phyloP scores from a whole-genome alignment of 2,329 filamentous ascomycete genomes.

The Fusarium ambrosium region DNA sequence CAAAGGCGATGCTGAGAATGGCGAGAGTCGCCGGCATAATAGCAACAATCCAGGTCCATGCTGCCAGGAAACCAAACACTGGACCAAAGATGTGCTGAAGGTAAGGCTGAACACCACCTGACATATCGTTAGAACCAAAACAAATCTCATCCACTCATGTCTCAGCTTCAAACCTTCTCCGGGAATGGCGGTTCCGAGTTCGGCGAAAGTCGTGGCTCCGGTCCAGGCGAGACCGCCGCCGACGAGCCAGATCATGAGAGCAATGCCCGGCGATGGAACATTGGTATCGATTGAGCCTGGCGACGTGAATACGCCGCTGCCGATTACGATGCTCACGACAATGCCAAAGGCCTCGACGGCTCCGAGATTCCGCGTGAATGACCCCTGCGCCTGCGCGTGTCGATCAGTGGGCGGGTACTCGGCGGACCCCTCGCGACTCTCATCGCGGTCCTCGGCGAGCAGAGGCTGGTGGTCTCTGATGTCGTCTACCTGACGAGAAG shows the following conservation, averaged over 20 bases:
- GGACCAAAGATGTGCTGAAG: constrained; percentile 73
- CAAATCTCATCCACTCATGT: not conserved
- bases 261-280: constrained; percentile 71
- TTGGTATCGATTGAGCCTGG: constrained; percentile 74
- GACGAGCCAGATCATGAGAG: constrained; percentile 71
- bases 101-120: constrained; percentile 73
- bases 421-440: constrained; percentile 6
- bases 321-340: constrained; percentile 74
- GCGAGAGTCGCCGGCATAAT: constrained; percentile 75
- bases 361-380: constrained; percentile 61
- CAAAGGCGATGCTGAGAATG: constrained; percentile 74
- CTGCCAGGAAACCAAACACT: constrained; percentile 71
- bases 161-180: constrained; percentile 62
- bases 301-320: constrained; percentile 75
- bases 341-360: constrained; percentile 68
- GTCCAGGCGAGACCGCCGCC: constrained; percentile 75
- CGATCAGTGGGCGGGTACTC: constrained; percentile 3
- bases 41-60: constrained; percentile 75
- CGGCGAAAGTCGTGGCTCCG: constrained; percentile 72
- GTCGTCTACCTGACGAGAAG: constrained; percentile 20
- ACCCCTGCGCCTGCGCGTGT: constrained; percentile 21
- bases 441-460: constrained; percentile 20
- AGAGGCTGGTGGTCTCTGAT: constrained; percentile 32
- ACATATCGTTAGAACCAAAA: not conserved
- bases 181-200: constrained; percentile 73